Evolutionary conservation across 306 rosid genomes (phyloP).

Genomic region (Comarum palustre): DNA sequence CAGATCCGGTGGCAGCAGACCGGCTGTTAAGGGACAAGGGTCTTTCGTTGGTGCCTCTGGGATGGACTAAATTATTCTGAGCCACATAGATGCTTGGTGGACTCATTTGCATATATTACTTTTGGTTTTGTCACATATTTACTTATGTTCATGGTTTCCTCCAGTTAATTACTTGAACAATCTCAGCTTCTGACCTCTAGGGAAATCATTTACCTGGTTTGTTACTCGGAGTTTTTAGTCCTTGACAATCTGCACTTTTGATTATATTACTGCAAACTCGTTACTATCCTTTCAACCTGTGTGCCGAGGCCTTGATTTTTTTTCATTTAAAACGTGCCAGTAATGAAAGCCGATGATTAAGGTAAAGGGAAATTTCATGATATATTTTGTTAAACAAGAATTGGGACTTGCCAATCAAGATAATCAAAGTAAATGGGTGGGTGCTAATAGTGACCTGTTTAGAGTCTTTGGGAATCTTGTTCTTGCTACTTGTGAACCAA

Average conservation of each 20-base stretch:
- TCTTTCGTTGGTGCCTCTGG: constrained; percentile 58
- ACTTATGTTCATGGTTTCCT: constrained; percentile 7
- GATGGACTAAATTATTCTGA: constrained; percentile 39
- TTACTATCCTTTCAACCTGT: not conserved
- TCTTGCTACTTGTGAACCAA: not conserved
- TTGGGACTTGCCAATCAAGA: not conserved
- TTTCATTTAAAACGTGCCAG: not conserved
- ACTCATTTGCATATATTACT: not conserved
- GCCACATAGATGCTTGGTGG: constrained; percentile 16
- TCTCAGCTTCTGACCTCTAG: not conserved
- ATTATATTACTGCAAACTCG: not conserved
- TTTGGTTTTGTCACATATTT: not conserved
- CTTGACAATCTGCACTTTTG: not conserved
- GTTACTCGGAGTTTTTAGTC: not conserved
- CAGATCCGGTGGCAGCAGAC: constrained; percentile 50
- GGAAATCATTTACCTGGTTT: not conserved
- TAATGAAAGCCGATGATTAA: not conserved
- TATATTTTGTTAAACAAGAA: not conserved
- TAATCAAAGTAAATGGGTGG: not conserved
- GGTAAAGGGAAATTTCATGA: not conserved
- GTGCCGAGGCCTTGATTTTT: not conserved
- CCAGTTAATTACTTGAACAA: not conserved
- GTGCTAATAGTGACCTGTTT: not conserved
- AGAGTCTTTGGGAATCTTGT: not conserved
- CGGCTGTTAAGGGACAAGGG: constrained; percentile 72